These are phyloP conservation scores for Hypoxylon intermedium DNA, from an alignment of 495 filamentous ascomycete species.

Conservation along the genomic window DNA sequence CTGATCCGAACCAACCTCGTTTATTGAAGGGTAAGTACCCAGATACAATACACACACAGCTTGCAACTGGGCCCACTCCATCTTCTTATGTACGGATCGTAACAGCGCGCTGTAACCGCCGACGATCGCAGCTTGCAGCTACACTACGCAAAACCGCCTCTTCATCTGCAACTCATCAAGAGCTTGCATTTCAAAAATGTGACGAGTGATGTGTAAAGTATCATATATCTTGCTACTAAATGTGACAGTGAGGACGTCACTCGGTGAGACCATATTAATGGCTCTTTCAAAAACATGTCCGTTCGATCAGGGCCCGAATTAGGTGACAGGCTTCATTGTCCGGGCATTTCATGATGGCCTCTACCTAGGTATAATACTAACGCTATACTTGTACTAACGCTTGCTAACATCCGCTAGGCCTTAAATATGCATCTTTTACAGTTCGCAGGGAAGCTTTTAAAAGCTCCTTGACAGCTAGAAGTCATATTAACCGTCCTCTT, in stretches of 20 bases:
- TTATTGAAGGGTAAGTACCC: constrained; percentile 24
- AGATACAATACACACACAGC: constrained; percentile 30
- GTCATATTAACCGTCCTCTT: not conserved
- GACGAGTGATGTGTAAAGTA: constrained; percentile 1
- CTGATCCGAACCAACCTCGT: constrained; percentile 25
- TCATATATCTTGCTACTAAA: not conserved
- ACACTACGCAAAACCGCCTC: not conserved
- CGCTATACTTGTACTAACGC: not conserved
- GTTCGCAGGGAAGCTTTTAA: not conserved
- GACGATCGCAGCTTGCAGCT: constrained; percentile 36
- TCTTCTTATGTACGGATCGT: constrained; percentile 31
- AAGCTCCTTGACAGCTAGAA: no score
- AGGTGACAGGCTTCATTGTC: not conserved
- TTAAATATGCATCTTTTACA: not conserved
- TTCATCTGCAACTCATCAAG: not conserved
- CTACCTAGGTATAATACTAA: not conserved
- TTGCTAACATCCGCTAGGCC: not conserved
- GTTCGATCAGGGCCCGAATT: no score
- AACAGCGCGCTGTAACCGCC: constrained; percentile 39
- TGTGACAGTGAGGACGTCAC: not conserved
- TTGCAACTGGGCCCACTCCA: constrained; percentile 16
- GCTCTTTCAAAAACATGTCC: not conserved
- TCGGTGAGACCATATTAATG: no score
- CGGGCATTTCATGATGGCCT: no score
- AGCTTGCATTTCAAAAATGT: constrained; percentile 15